These are phyloP conservation scores for Spinacia oleracea DNA, from an alignment of 179 eudicot species.

Conservation along the genomic window DNA sequence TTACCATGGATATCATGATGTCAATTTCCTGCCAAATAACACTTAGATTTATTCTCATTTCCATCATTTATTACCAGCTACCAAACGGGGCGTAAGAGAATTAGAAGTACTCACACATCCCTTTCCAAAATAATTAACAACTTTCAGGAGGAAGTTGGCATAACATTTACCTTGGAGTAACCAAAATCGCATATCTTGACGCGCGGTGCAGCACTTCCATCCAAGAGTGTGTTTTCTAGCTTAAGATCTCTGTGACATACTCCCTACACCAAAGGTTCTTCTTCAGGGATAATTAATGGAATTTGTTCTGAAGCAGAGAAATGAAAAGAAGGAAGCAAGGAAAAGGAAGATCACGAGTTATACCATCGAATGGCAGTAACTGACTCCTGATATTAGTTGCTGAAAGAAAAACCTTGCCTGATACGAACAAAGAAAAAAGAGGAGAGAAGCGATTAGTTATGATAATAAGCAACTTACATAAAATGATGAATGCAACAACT, in stretches of 20 bases:
- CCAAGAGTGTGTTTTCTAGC: conserved; percentile 82
- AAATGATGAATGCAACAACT: not conserved
- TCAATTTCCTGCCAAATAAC: too few relatives aligned
- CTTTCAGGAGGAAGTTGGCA: not conserved
- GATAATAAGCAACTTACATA: not conserved
- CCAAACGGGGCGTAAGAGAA: too few relatives aligned
- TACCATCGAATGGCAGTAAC: conserved; percentile 91
- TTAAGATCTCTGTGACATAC: conserved; percentile 90
- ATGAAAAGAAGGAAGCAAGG: not conserved
- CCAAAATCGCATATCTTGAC: conserved; percentile 92
- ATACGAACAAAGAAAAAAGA: conserved; percentile 15
- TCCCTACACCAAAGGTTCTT: conserved; percentile 43
- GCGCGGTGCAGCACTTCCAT: conserved; percentile 82
- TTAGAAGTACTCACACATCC: not conserved
- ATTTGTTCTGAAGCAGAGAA: not conserved
- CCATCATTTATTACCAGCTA: too few relatives aligned
- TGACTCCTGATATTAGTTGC: conserved; percentile 92
- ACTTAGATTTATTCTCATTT: too few relatives aligned
- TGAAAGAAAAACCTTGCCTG: conserved; percentile 89
- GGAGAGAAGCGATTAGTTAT: not conserved
- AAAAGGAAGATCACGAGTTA: conserved; percentile 5
- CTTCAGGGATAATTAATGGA: not conserved
- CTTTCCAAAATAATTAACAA: not conserved
- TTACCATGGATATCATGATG: too few relatives aligned
- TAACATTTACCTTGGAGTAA: conserved; percentile 67